Evolutionary conservation across 805 yeast species (phyloP).

Genomic region (Kregervanrija pseudodelftensis): DNA sequence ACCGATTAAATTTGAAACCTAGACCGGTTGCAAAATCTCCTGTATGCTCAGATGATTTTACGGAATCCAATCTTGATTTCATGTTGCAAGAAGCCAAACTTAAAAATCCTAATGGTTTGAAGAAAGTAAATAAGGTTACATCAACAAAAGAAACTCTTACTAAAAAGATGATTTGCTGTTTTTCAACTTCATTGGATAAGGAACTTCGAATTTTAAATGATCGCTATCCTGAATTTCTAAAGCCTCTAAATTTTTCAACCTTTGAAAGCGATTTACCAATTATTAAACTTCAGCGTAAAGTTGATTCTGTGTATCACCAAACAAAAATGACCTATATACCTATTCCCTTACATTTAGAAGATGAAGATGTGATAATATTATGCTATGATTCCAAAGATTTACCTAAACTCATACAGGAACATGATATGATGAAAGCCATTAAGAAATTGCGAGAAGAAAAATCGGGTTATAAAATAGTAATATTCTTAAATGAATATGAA

Average conservation of each 20-base stretch:
- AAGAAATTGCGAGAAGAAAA: conserved; percentile 17
- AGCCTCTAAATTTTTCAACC: conserved; percentile 9
- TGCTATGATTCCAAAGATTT: conserved; percentile 42
- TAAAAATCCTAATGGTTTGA: conserved; percentile 13
- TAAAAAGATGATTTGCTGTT: conserved; percentile 34
- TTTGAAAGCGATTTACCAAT: conserved; percentile 31
- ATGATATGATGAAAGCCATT: conserved; percentile 20
- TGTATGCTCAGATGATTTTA: background rate
- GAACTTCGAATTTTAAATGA: background rate
- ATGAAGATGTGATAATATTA: conserved; percentile 39
- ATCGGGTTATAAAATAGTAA: conserved; percentile 27
- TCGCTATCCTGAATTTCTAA: background rate
- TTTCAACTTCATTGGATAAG: conserved; percentile 2
- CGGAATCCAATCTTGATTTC: conserved; percentile 14
- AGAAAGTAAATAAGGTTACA: conserved; percentile 29
- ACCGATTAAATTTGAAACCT: too few relatives aligned
- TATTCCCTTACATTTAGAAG: conserved; percentile 29
- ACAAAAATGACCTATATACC: conserved; percentile 51
- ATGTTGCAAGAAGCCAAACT: conserved; percentile 16
- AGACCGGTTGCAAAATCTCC: too few relatives aligned
- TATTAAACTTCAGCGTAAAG: conserved; percentile 45
- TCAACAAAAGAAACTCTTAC: conserved; percentile 45
- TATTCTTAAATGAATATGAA: conserved; percentile 46
- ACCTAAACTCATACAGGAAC: conserved; percentile 26
- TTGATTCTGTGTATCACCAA: conserved; percentile 41